phyloP scores from a whole-genome alignment of 805 yeast genomes.

The Candida michaelii region DNA sequence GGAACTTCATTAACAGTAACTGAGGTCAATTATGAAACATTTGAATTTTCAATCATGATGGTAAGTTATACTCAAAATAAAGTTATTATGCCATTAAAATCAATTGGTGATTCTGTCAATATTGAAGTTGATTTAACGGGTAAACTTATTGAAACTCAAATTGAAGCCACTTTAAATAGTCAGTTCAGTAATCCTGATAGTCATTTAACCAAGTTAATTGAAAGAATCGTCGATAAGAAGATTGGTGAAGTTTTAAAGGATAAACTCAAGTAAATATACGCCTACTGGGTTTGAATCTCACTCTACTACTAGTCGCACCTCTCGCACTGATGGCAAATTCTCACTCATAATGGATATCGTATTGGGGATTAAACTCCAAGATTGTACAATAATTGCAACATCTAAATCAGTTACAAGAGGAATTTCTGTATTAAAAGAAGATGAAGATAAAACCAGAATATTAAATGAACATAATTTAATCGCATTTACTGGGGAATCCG shows the following conservation, averaged over 20 bases:
- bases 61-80: conserved; percentile 84
- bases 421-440: conserved; percentile 40
- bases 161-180: conserved; percentile 53
- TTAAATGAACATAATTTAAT: conserved; percentile 75
- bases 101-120: conserved; percentile 66
- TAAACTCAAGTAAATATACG: background rate
- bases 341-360: conserved; percentile 72
- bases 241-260: conserved; percentile 14
- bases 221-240: conserved; percentile 31
- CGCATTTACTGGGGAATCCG: conserved; percentile 94
- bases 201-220: conserved; percentile 49
- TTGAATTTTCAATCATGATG: conserved; percentile 81
- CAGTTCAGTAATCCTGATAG: conserved; percentile 52
- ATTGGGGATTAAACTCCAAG: conserved; percentile 79
- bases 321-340: conserved; percentile 8
- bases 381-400: conserved; percentile 86
- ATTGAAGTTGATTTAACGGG: conserved; percentile 96
- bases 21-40: conserved; percentile 58
- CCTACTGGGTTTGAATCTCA: no score
- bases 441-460: conserved; percentile 49
- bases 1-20: conserved; percentile 93
- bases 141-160: conserved; percentile 85
- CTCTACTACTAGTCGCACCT: no score
- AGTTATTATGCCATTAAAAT: conserved; percentile 70
- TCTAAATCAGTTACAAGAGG: conserved; percentile 87